Percentiles rank a stretch among this genome's conserved stretches.
Evolutionary conservation across 495 filamentous ascomycete species (phyloP).

Genomic region (Xylaria nigripes): DNA sequence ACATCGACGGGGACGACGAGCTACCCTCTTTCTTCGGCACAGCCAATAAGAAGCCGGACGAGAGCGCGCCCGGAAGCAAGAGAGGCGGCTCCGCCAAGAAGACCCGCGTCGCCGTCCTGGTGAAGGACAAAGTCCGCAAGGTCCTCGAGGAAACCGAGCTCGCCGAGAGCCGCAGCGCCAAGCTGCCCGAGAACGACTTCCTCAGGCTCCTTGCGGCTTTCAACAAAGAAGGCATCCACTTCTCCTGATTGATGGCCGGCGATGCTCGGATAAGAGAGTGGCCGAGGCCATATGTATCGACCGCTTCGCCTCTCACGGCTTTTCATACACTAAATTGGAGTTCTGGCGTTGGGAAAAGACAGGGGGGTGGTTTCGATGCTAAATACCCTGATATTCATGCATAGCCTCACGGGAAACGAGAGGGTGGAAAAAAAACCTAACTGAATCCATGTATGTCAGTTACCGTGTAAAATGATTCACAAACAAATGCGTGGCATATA

Average conservation of each 20-base stretch:
- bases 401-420: background rate
- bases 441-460: background rate
- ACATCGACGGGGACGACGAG: conserved; percentile 43
- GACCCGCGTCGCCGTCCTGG: conserved; percentile 66
- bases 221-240: conserved; percentile 89
- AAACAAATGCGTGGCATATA: background rate
- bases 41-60: conserved; percentile 35
- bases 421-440: background rate
- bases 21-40: conserved; percentile 74
- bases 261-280: too few species aligned
- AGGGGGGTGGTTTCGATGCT: background rate
- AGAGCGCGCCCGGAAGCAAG: conserved; percentile 43
- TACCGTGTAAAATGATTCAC: background rate
- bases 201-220: conserved; percentile 53
- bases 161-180: conserved; percentile 68
- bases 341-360: conserved; percentile 13
- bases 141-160: conserved; percentile 73
- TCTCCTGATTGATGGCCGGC: too few species aligned
- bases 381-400: conserved; percentile 8
- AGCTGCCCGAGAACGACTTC: conserved; percentile 89
- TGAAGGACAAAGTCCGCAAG: conserved; percentile 73
- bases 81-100: conserved; percentile 52
- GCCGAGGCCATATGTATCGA: too few species aligned
- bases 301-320: too few species aligned
- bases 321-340: too few species aligned